These are phyloP conservation scores for Inga leiocalycina DNA, from an alignment of 306 rosid genomes.

Conservation along the genomic window DNA sequence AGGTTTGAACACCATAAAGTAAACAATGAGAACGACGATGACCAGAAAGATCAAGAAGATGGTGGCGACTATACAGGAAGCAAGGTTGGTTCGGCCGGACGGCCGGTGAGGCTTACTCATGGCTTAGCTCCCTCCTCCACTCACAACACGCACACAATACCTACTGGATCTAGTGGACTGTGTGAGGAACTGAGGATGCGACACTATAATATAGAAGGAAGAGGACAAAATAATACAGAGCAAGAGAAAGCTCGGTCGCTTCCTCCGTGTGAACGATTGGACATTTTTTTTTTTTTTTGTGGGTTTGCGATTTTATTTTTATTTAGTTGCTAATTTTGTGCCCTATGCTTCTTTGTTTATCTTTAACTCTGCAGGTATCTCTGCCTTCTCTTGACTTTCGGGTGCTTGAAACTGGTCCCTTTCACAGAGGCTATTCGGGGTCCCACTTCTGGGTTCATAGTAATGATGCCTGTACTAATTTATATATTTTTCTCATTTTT, in stretches of 20 bases:
- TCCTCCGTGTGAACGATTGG: background rate
- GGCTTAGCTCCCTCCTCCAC: background rate
- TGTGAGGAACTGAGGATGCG: background rate
- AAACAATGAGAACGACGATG: conserved; percentile 59
- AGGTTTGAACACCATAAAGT: conserved; percentile 82
- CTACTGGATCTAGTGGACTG: background rate
- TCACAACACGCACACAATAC: background rate
- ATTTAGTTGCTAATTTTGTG: background rate
- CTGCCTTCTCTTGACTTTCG: background rate
- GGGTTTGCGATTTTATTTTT: background rate
- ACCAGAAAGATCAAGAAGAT: conserved; percentile 66
- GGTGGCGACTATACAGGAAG: conserved; percentile 85
- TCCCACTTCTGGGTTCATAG: background rate
- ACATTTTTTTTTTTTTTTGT: background rate
- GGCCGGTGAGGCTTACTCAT: conserved; percentile 67
- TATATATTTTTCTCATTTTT: background rate
- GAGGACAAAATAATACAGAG: background rate
- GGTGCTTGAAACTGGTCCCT: background rate
- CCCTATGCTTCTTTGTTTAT: background rate
- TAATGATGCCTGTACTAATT: background rate
- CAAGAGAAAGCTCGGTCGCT: background rate
- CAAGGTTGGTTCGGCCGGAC: conserved; percentile 85
- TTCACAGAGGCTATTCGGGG: background rate
- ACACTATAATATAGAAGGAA: background rate
- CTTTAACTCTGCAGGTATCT: background rate